Evolutionary conservation across 2,329 filamentous ascomycete genomes (phyloP), one percentile per base, ranked within the genome.

Genomic region (Rutstroemia sp.): DNA sequence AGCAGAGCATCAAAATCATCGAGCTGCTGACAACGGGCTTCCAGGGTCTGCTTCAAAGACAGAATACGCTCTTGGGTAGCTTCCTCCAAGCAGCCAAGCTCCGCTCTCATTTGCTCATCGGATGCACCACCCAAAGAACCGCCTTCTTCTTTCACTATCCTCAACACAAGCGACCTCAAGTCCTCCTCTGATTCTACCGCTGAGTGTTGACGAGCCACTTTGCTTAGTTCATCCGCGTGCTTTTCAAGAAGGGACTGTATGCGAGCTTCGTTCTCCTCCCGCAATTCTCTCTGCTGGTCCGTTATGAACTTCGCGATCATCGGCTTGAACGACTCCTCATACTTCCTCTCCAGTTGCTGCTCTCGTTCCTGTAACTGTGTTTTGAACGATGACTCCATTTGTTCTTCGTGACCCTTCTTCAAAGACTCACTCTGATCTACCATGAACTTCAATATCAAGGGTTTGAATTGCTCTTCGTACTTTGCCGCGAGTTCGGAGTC

Each of bases 401-500:
- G 19, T 5, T 50, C 19, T 27, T 50, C 38, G 19, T 44, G 42
- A 17, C 50, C 19, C 9, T 50, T 55, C 46, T 23, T 49, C 17
- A 55, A 37, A 41, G 37, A 37, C 19, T 44, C 14, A 17, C 41
- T 47, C 5, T 50, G 48, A 12, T 55, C 38, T 16, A 23, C 39
- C 38, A 55, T 16, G 19, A 34, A 55, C 6, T 44, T 50, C 2
- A 30, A 10, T 9, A 55, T 19, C 37, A 55, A 14, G 5, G 52
- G 52, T n/a, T 30, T 55, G 14, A 55, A 55, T 37, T n/a, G 21
- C 14, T 50, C 52, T 42, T 55, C 52, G 34, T 55, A 55, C 21
- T 55, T 55, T 21, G 23, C 21, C 17, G 48, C 5, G 10, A 55
- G 38, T 21, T 55, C 52, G 10, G 17, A 23, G 16, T 55, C 52